Percentiles rank a stretch among this genome's conserved stretches.
phyloP scores from a whole-genome alignment of 805 yeast species.

The Saccharomyces mikatae region DNA sequence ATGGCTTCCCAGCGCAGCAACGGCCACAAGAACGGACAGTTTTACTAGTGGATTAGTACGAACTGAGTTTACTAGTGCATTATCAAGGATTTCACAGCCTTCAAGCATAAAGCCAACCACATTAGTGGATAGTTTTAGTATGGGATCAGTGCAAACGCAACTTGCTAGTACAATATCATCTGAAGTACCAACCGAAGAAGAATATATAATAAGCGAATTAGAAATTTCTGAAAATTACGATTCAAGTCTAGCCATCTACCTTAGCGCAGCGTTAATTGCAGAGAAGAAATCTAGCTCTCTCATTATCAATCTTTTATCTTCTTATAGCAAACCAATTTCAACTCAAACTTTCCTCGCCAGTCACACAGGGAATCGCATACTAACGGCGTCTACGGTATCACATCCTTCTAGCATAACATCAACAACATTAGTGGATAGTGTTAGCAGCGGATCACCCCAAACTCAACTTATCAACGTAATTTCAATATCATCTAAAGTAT shows the following conservation, averaged over 20 bases:
- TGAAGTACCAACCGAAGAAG: neutral
- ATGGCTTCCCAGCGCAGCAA: neutral
- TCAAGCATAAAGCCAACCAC: neutral
- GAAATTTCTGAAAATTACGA: neutral
- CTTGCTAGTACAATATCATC: neutral
- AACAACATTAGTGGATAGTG: neutral
- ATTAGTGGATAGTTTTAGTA: neutral
- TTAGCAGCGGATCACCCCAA: neutral
- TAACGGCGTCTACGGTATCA: neutral
- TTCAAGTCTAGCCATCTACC: neutral
- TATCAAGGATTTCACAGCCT: neutral
- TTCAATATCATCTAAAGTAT: neutral
- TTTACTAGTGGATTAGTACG: neutral
- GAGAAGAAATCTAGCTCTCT: constrained; percentile 1
- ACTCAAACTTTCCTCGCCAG: neutral
- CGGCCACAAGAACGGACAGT: neutral
- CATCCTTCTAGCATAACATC: neutral
- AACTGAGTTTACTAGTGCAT: neutral
- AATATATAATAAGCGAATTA: neutral
- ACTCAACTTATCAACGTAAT: neutral
- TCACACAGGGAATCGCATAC: neutral
- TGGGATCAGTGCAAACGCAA: neutral
- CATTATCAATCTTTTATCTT: constrained; percentile 7
- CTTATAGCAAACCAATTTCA: neutral
- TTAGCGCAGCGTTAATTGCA: neutral